These are phyloP conservation scores for Verruconis gallopava DNA, from an alignment of 2,329 filamentous ascomycete species.

Conservation along the genomic window DNA sequence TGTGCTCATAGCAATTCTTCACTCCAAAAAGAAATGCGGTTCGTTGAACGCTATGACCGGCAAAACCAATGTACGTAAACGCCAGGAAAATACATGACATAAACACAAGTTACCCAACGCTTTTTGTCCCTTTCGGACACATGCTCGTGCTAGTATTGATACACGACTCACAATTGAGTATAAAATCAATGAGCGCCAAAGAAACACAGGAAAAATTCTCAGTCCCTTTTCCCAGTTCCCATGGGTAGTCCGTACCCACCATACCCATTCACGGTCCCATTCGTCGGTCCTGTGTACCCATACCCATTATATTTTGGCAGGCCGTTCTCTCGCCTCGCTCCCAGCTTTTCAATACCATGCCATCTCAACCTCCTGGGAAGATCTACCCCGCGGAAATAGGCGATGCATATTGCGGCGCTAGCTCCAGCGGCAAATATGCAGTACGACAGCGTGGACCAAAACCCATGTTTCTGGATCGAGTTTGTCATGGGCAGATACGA, in stretches of 20 bases:
- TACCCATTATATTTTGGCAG: conserved; percentile 24
- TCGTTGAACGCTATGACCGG: too few relatives aligned
- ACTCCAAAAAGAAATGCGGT: too few relatives aligned
- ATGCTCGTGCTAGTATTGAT: too few relatives aligned
- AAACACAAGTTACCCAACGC: too few relatives aligned
- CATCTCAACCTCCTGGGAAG: conserved; percentile 38
- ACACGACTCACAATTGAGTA: too few relatives aligned
- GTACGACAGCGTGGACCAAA: conserved; percentile 36
- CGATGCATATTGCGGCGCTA: conserved; percentile 38
- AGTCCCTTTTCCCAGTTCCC: conserved; percentile 31
- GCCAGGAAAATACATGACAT: too few relatives aligned
- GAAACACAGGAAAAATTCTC: too few relatives aligned
- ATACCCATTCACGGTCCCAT: conserved; percentile 25
- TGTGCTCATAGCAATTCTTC: too few relatives aligned
- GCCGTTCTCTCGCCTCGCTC: conserved; percentile 17
- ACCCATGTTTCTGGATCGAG: conserved; percentile 35
- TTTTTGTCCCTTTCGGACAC: too few relatives aligned
- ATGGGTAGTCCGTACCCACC: conserved; percentile 28
- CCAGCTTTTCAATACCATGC: conserved; percentile 42
- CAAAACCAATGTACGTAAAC: too few relatives aligned
- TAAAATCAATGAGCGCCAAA: too few relatives aligned
- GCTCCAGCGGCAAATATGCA: conserved; percentile 34
- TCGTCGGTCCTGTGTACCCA: conserved; percentile 18
- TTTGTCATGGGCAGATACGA: conserved; percentile 48
- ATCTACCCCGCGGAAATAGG: conserved; percentile 42